A percentile compares a stretch with the other conserved stretches of the same genome.
These are phyloP conservation scores for Fagopyrum esculentum DNA, from an alignment of 148 eudicot genomes.

Conservation along the genomic window DNA sequence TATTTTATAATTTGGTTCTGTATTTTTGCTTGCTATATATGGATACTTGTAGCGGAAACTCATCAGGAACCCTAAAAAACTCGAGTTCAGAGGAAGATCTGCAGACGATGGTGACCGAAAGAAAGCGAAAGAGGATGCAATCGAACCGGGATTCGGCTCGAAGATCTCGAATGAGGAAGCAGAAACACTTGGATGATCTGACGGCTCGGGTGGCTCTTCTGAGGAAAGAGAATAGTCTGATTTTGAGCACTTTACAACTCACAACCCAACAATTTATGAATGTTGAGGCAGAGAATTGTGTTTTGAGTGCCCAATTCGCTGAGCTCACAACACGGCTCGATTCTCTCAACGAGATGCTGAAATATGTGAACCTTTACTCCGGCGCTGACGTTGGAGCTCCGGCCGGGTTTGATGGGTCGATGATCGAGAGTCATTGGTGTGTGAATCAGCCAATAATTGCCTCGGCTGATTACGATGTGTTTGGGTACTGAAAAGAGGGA, in stretches of 20 bases:
- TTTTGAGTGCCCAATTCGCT: conserved; percentile 51
- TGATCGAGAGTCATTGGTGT: conserved; percentile 27
- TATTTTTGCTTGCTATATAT: conserved; percentile 14
- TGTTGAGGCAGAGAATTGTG: conserved; percentile 64
- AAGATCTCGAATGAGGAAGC: conserved; percentile 61
- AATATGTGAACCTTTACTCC: conserved; percentile 28
- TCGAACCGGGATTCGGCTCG: conserved; percentile 77
- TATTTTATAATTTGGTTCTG: background rate
- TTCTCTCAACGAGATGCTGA: conserved; percentile 45
- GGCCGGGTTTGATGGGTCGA: conserved; percentile 12
- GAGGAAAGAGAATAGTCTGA: conserved; percentile 39
- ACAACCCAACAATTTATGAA: conserved; percentile 40
- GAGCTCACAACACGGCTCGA: conserved; percentile 54
- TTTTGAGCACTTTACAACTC: conserved; percentile 21
- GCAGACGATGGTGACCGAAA: conserved; percentile 36
- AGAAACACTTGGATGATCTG: conserved; percentile 61
- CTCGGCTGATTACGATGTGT: conserved; percentile 27
- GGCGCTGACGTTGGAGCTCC: background rate
- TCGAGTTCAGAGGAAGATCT: conserved; percentile 49
- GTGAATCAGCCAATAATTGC: conserved; percentile 60
- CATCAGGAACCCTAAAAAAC: conserved; percentile 36
- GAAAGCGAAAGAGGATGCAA: conserved; percentile 59
- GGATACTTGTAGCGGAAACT: conserved; percentile 57
- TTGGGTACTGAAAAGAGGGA: conserved; percentile 4
- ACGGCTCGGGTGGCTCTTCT: conserved; percentile 31